Evolutionary conservation across 2,329 filamentous ascomycete genomes (phyloP), one percentile per base, ranked within the genome.

Genomic region (Cladosporium cucumerinum): DNA sequence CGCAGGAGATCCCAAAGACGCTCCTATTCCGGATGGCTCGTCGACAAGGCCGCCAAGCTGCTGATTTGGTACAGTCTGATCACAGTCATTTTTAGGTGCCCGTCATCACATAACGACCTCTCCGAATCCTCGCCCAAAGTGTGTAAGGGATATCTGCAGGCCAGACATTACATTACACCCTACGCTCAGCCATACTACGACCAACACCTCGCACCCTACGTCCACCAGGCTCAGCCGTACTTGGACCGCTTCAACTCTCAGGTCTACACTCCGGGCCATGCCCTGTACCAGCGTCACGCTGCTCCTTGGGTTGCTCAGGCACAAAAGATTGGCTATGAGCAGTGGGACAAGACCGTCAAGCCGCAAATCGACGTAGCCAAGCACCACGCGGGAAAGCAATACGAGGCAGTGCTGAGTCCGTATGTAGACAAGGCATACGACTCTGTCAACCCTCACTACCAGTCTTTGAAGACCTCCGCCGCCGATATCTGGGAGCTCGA

Each of bases 161-260:
- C 80, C 78, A 87, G 79, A 71, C 87, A 81, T 81, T 88, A 83
- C 65, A 81, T 93, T 66, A 79, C 86, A 28, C 95, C 95, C 3
- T 89, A 94, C 76, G 73, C 96, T 34, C 84, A 89, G 71, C 94
- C 93, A 2, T 96, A 96, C 79, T 98, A 97, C 78, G 82, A 94
- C 70, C 78, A 86, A 65, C 96, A 97, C 73, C 89, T 91, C 26
- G 90, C 89, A 6, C 91, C 92, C 2, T 95, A 97, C 74, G 86
- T 97, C 67, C 85, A 93, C 43, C 80, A 86, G 58, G 89, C 86
- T 39, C 87, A 86, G 66, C 94, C 94, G 0, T 97, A 98, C 78
- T 78, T 84, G 63, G 79, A 84, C 23, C 75, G 80, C 25, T 78
- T 86, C 69, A 85, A 87, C 69, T 80, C 83, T 57, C 78, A 83